Conservation (phyloP, 306 rosid species). For the Canavalia gladiata region DNA sequence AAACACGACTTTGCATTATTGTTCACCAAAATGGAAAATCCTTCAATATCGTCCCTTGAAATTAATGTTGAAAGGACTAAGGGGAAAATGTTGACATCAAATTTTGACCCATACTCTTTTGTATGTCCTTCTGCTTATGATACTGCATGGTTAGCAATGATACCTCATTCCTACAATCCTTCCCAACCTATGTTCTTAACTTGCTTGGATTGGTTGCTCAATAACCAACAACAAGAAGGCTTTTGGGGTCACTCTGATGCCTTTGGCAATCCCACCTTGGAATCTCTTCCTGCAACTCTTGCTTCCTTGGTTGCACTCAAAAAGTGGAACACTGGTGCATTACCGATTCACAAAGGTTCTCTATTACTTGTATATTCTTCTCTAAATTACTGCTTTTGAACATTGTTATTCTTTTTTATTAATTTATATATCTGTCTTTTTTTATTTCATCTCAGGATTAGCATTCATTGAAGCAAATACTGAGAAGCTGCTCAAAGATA, state of each 20-base stretch:
- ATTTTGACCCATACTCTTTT: slow-evolving; percentile 38
- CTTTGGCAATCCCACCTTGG: slow-evolving; percentile 42
- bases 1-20: neutral
- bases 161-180: slow-evolving; percentile 37
- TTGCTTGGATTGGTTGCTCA: slow-evolving; percentile 54
- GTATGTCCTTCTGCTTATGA: slow-evolving; percentile 57
- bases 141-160: slow-evolving; percentile 62
- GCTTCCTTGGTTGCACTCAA: slow-evolving; percentile 53
- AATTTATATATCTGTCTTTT: too few relatives aligned
- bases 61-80: slow-evolving; percentile 20
- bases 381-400: too few relatives aligned
- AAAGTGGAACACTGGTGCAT: slow-evolving; percentile 35
- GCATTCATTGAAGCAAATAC: slow-evolving; percentile 39
- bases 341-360: slow-evolving; percentile 26
- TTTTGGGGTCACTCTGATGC: slow-evolving; percentile 55
- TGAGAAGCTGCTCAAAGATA: slow-evolving; percentile 38
- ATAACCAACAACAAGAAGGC: slow-evolving; percentile 51
- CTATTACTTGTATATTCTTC: too few relatives aligned
- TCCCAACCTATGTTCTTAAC: slow-evolving; percentile 48
- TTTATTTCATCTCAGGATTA: slow-evolving; percentile 32
- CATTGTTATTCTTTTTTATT: too few relatives aligned
- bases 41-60: neutral
- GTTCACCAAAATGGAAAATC: slow-evolving; percentile 18
- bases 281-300: slow-evolving; percentile 49
- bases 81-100: slow-evolving; percentile 29